These are phyloP conservation scores for Opeltia flavorubescens DNA, from an alignment of 495 filamentous ascomycete genomes.

Conservation along the genomic window DNA sequence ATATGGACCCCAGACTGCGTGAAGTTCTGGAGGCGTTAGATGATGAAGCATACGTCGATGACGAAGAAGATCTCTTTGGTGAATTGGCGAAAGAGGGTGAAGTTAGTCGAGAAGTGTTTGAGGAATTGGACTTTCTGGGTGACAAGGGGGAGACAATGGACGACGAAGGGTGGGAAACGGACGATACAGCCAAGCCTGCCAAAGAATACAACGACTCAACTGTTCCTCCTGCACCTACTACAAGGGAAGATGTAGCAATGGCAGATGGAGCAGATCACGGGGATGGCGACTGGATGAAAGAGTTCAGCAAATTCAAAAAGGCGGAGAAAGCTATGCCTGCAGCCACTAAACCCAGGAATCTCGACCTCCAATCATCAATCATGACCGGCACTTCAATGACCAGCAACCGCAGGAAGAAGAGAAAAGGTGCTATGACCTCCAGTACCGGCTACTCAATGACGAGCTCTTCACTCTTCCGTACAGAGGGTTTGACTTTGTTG, in stretches of 20 bases:
- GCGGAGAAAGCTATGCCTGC: constrained; percentile 33
- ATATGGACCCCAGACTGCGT: constrained; percentile 91
- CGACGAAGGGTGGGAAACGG: constrained; percentile 73
- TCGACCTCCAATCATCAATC: constrained; percentile 59
- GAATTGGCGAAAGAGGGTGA: constrained; percentile 65
- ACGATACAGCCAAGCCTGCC: constrained; percentile 69
- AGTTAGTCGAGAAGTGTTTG: constrained; percentile 54
- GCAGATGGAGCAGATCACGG: constrained; percentile 19
- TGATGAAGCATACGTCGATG: constrained; percentile 91
- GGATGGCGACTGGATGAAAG: constrained; percentile 68
- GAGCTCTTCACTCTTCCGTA: constrained; percentile 74
- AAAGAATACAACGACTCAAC: constrained; percentile 16
- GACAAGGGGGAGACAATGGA: constrained; percentile 47
- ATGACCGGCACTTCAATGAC: constrained; percentile 65
- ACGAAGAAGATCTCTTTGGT: constrained; percentile 66
- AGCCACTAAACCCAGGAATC: constrained; percentile 45
- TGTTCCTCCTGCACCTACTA: background rate
- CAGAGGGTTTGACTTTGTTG: constrained; percentile 72
- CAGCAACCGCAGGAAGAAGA: constrained; percentile 65
- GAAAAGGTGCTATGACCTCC: constrained; percentile 79
- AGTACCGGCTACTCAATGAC: constrained; percentile 94
- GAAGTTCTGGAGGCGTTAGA: constrained; percentile 92
- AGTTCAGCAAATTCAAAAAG: constrained; percentile 40
- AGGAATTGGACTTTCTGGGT: constrained; percentile 38
- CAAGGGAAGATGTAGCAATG: constrained; percentile 15